Conservation (phyloP, 768 basidiomycete genomes). For the Termitomyces sp. region DNA sequence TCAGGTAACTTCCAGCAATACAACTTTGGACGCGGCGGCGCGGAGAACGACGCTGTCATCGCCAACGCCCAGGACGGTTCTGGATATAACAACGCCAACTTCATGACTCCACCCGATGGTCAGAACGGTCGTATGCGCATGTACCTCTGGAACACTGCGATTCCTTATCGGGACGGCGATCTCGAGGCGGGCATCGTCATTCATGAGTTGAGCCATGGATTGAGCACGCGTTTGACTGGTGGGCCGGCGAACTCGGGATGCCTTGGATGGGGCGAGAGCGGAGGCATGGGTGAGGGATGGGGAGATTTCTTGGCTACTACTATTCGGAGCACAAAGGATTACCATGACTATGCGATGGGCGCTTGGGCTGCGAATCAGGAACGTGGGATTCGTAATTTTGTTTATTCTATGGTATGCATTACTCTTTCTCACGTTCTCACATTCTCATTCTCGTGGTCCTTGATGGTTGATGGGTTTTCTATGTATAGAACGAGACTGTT, state of each 20-base stretch:
- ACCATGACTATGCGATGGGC: slow-evolving; percentile 89
- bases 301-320: slow-evolving; percentile 90
- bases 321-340: slow-evolving; percentile 71
- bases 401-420: slow-evolving; percentile 81
- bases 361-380: slow-evolving; percentile 86
- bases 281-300: slow-evolving; percentile 99
- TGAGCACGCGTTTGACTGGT: slow-evolving; percentile 93
- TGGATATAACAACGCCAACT: slow-evolving; percentile 92
- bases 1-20: slow-evolving; percentile 97
- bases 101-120: slow-evolving; percentile 83
- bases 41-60: slow-evolving; percentile 87
- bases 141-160: slow-evolving; percentile 93
- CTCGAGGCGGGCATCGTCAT: slow-evolving; percentile 97
- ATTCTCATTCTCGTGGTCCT: no score
- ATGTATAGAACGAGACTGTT: slow-evolving; percentile 49
- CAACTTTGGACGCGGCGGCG: slow-evolving; percentile 92
- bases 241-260: slow-evolving; percentile 92
- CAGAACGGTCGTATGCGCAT: slow-evolving; percentile 92
- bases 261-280: slow-evolving; percentile 93
- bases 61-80: slow-evolving; percentile 95
- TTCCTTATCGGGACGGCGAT: slow-evolving; percentile 92
- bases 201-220: slow-evolving; percentile 84
- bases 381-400: slow-evolving; percentile 82
- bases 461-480: no score
- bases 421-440: no score